A percentile compares a stretch with the other conserved stretches of the same genome.
These are phyloP conservation scores for Fusarium luffae DNA, from an alignment of 2,329 filamentous ascomycete species.

Conservation along the genomic window DNA sequence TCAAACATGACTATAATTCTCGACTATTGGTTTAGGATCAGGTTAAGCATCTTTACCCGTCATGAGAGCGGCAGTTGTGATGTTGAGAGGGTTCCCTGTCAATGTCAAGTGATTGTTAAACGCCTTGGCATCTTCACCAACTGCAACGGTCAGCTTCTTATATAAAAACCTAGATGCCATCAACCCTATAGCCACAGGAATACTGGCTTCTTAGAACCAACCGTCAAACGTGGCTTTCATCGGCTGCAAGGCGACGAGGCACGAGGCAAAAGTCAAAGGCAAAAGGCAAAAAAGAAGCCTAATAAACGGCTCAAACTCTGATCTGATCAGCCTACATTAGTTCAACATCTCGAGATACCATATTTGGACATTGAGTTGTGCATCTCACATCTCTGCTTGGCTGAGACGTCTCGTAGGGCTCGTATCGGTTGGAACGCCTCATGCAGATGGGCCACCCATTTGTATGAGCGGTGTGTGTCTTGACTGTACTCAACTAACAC, in stretches of 20 bases:
- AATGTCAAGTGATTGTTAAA: constrained; percentile 11
- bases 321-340: constrained; percentile 19
- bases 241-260: constrained; percentile 13
- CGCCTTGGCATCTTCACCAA: constrained; percentile 1
- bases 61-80: neutral
- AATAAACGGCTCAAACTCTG: constrained; percentile 26
- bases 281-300: neutral
- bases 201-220: neutral
- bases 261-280: constrained; percentile 9
- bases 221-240: constrained; percentile 1
- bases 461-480: constrained; percentile 31
- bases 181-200: constrained; percentile 4
- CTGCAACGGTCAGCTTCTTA: neutral
- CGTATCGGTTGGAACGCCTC: constrained; percentile 32
- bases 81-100: neutral
- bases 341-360: constrained; percentile 23
- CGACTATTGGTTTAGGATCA: neutral
- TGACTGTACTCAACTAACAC: constrained; percentile 27
- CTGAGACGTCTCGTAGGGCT: constrained; percentile 24
- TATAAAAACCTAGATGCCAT: neutral
- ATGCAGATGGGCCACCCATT: constrained; percentile 21
- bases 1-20: neutral
- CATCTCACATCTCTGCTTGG: constrained; percentile 19
- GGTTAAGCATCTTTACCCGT: neutral
- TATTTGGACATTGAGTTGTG: constrained; percentile 16